Conservation (phyloP, 768 basidiomycete genomes). For the Clavulina sp. region DNA sequence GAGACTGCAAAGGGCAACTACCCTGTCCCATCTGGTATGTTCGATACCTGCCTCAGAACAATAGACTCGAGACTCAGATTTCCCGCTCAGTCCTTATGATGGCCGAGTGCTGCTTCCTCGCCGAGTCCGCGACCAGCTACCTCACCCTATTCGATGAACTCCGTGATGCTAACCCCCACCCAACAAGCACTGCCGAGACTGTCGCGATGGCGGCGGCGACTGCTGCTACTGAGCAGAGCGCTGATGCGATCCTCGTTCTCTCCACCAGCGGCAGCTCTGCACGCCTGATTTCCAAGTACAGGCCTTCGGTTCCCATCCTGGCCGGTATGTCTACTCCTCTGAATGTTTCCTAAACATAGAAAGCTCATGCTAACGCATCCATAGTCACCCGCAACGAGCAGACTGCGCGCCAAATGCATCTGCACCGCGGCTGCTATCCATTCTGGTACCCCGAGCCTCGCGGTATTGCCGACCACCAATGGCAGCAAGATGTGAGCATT, state of each 20-base stretch:
- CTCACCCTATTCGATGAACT: constrained; percentile 87
- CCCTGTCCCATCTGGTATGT: constrained; percentile 81
- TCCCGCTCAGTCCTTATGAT: constrained; percentile 73
- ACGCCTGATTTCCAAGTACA: constrained; percentile 89
- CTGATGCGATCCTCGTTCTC: constrained; percentile 86
- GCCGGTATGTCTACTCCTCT: constrained; percentile 39
- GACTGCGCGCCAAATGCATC: constrained; percentile 89
- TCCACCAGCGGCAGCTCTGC: constrained; percentile 96
- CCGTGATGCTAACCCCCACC: constrained; percentile 56
- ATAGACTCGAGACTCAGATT: not conserved
- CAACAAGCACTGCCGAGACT: constrained; percentile 89
- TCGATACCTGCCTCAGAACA: constrained; percentile 1
- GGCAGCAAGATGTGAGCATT: constrained; percentile 69
- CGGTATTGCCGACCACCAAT: constrained; percentile 71
- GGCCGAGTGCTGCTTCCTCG: constrained; percentile 97
- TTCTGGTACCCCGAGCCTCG: constrained; percentile 95
- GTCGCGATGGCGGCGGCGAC: constrained; percentile 92
- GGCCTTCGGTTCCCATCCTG: constrained; percentile 85
- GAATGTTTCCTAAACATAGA: not conserved
- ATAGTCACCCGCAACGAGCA: constrained; percentile 89
- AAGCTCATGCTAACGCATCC: not conserved
- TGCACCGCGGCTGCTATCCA: constrained; percentile 93
- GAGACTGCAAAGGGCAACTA: constrained; percentile 98
- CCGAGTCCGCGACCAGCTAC: constrained; percentile 90
- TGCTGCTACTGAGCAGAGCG: constrained; percentile 86